Evolutionary conservation across 2,329 filamentous ascomycete species (phyloP), one percentile per base, ranked within the genome.

Genomic region (Pestalotiopsis sp.): DNA sequence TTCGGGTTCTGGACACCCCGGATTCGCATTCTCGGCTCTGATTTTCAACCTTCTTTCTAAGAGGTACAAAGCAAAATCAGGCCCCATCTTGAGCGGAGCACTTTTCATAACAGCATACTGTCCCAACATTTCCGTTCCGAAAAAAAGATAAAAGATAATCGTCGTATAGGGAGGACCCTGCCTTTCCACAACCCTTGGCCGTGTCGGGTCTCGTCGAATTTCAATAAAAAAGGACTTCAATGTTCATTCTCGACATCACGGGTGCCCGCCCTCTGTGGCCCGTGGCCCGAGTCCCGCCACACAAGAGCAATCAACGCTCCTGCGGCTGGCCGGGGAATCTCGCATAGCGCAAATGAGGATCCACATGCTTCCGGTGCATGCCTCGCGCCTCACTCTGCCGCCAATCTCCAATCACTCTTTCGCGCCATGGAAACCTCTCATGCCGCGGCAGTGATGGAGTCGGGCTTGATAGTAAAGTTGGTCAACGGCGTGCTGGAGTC

Each of bases 391-490:
- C 25, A 59, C 25, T 4, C 27, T n/a, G 27, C 13, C 59, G 13
- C n/a, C 12, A 9, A n/a, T 23, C 17, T 13, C 27, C 59, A 62
- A 20, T 36, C 31, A 62, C n/a, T 1, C 59, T 13, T 27, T 39
- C 25, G 59, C 39, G 2, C 52, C n/a, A 5, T 23, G 14, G n/a
- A 11, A n/a, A 20, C 17, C 4, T 39, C 64, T 66, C 67, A 70
- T 7, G 76, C 77, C 38, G 75, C 76, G 67, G 75, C 77, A 39
- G 64, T 72, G 39, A 78, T 67, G 67, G 74, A 73, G 67, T 74
- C 71, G 31, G 77, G 77, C 20, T 65, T 73, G 69, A 79, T 75
- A 14, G 73, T 76, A 64, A 79, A 79, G 69, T 74, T 75, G 70
- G 74, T 68, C 9, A 66, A 64, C 31, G 76, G 73, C 49, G 73